Evolutionary conservation across 495 filamentous ascomycete genomes (phyloP).

Genomic region (Emericellopsis terricola): DNA sequence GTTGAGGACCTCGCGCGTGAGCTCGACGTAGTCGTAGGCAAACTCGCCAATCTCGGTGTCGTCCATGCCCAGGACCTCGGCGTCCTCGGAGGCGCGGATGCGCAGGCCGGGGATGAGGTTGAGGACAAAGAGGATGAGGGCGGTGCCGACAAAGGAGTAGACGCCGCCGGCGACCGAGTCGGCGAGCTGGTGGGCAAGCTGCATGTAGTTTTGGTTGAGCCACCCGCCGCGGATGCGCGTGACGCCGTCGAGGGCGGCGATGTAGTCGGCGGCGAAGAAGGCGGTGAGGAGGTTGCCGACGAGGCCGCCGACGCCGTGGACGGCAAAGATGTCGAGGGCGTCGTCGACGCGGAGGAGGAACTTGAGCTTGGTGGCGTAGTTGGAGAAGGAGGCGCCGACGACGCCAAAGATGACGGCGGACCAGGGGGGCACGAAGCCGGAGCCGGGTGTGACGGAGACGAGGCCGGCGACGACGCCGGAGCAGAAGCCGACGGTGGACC

Average conservation of each 20-base stretch:
- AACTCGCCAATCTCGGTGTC: conserved; percentile 96
- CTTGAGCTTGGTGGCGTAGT: conserved; percentile 95
- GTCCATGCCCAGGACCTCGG: conserved; percentile 83
- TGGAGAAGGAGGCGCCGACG: conserved; percentile 67
- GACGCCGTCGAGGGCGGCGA: conserved; percentile 70
- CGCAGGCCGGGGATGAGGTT: conserved; percentile 72
- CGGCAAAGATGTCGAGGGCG: conserved; percentile 86
- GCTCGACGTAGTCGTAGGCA: conserved; percentile 94
- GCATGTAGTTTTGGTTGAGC: conserved; percentile 81
- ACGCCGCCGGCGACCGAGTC: conserved; percentile 67
- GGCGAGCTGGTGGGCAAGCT: conserved; percentile 75
- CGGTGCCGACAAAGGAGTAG: conserved; percentile 78
- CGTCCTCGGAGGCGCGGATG: conserved; percentile 65
- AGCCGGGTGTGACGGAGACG: conserved; percentile 85
- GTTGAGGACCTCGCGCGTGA: conserved; percentile 67
- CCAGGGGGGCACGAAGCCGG: conserved; percentile 82
- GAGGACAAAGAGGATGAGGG: conserved; percentile 72
- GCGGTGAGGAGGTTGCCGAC: conserved; percentile 82
- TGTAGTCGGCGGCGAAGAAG: conserved; percentile 86
- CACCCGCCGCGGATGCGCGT: conserved; percentile 64
- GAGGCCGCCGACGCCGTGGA: conserved; percentile 73
- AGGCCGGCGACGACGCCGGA: conserved; percentile 84
- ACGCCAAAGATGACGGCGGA: conserved; percentile 80
- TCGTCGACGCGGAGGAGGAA: conserved; percentile 77
- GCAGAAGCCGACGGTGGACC: conserved; percentile 95